phyloP scores from a whole-genome alignment of 768 basidiomycete species.

The Omphalotus guepiniiformis region DNA sequence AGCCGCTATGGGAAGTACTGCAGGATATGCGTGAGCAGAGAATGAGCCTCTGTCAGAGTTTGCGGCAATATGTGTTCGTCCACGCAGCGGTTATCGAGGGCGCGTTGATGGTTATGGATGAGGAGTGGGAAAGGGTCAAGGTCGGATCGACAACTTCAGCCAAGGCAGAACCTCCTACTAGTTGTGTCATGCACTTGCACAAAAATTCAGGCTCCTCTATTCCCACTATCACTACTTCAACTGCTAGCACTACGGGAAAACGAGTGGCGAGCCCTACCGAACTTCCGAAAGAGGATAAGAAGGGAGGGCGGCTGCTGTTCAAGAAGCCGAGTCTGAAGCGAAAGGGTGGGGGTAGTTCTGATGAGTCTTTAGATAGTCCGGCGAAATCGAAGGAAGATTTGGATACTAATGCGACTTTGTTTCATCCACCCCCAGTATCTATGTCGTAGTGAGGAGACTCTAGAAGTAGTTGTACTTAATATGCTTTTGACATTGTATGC shows the following conservation, averaged over 20 bases:
- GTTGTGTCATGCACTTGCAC: too few species aligned
- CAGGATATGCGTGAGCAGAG: constrained; percentile 95
- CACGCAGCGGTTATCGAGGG: constrained; percentile 85
- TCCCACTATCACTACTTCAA: constrained; percentile 14
- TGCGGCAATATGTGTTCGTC: constrained; percentile 92
- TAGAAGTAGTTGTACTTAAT: too few species aligned
- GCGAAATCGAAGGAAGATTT: too few species aligned
- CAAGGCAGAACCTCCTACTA: too few species aligned
- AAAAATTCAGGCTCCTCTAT: too few species aligned
- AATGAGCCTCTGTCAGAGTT: constrained; percentile 94
- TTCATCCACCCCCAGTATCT: too few species aligned
- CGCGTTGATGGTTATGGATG: constrained; percentile 70
- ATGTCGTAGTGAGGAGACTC: too few species aligned
- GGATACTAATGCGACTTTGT: too few species aligned
- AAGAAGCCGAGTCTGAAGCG: constrained; percentile 70
- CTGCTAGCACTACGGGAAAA: constrained; percentile 49
- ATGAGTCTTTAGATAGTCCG: too few species aligned
- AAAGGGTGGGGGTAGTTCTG: too few species aligned
- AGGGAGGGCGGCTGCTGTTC: constrained; percentile 49
- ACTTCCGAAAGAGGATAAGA: constrained; percentile 54
- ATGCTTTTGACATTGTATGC: too few species aligned
- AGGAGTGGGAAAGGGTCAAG: constrained; percentile 44
- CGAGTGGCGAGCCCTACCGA: constrained; percentile 72
- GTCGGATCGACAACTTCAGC: too few species aligned
- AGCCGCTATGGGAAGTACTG: constrained; percentile 78